Evolutionary conservation across 192 early-diverging fungal genomes (phyloP).

Genomic region (Spizellomyces sp.): DNA sequence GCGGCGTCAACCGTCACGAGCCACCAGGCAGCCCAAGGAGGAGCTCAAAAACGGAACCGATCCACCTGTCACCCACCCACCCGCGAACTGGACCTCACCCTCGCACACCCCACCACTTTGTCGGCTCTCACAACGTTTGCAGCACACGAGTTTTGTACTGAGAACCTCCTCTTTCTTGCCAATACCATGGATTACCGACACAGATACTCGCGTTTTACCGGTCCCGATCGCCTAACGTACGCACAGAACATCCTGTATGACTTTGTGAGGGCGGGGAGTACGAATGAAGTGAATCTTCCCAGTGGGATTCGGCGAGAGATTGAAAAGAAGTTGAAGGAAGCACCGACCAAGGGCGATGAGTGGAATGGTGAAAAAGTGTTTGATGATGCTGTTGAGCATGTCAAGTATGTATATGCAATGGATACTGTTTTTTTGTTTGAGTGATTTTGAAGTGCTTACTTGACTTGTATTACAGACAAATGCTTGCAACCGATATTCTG

Average conservation of each 20-base stretch:
- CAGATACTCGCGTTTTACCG: background rate
- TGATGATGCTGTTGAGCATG: slow-evolving; percentile 13
- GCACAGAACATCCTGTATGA: slow-evolving; percentile 3
- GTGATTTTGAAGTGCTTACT: background rate
- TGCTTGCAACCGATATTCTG: slow-evolving; percentile 26
- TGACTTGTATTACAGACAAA: slow-evolving; percentile 5
- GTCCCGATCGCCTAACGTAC: slow-evolving; percentile 2
- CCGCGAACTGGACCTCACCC: slow-evolving; percentile 17
- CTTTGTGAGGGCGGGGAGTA: slow-evolving; percentile 8
- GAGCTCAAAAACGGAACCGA: background rate
- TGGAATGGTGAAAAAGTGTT: background rate
- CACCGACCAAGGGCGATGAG: background rate
- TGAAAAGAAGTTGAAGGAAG: slow-evolving; percentile 14
- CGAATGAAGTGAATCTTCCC: slow-evolving; percentile 27
- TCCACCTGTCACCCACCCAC: background rate
- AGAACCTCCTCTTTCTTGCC: slow-evolving; percentile 23
- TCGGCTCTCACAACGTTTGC: slow-evolving; percentile 16
- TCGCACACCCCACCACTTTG: slow-evolving; percentile 2
- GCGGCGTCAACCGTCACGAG: background rate
- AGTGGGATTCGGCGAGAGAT: slow-evolving; percentile 6
- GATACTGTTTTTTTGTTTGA: background rate
- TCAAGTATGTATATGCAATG: slow-evolving; percentile 13
- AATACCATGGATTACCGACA: slow-evolving; percentile 12
- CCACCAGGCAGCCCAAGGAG: background rate
- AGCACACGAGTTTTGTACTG: slow-evolving; percentile 19